Evolutionary conservation across 306 rosid genomes (phyloP).

Genomic region (Prunus dulcis): DNA sequence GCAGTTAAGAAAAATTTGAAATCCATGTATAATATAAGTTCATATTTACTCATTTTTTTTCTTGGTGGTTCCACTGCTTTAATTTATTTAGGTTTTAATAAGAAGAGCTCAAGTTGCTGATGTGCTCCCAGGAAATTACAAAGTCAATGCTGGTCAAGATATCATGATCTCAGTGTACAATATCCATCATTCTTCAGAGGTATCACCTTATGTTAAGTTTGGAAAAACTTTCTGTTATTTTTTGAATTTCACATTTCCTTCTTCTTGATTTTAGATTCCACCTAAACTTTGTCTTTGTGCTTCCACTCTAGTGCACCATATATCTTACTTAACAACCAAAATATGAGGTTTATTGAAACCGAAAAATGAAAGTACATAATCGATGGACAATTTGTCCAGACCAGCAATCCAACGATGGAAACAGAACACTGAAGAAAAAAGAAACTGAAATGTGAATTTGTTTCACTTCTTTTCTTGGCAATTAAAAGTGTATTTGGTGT

Average conservation of each 20-base stretch:
- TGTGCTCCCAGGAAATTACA: slow-evolving; percentile 80
- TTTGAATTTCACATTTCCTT: not conserved
- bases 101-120: slow-evolving; percentile 93
- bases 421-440: not conserved
- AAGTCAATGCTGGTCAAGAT: slow-evolving; percentile 89
- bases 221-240: not conserved
- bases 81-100: slow-evolving; percentile 68
- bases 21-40: not conserved
- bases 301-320: not conserved
- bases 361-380: too few species aligned
- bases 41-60: not conserved
- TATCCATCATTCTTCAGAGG: slow-evolving; percentile 88
- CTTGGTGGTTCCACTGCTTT: slow-evolving; percentile 12
- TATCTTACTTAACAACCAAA: not conserved
- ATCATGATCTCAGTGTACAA: slow-evolving; percentile 95
- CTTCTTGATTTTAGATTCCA: not conserved
- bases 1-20: not conserved
- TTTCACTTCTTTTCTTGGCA: not conserved
- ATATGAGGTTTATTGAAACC: not conserved
- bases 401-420: not conserved
- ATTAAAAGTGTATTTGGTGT: not conserved
- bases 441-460: not conserved
- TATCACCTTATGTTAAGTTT: slow-evolving; percentile 18
- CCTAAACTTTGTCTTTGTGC: too few species aligned
- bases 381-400: not conserved